Base-by-base conservation (phyloP, 2,329 filamentous ascomycete genomes). In the Trichoderma pleuroti region DNA sequence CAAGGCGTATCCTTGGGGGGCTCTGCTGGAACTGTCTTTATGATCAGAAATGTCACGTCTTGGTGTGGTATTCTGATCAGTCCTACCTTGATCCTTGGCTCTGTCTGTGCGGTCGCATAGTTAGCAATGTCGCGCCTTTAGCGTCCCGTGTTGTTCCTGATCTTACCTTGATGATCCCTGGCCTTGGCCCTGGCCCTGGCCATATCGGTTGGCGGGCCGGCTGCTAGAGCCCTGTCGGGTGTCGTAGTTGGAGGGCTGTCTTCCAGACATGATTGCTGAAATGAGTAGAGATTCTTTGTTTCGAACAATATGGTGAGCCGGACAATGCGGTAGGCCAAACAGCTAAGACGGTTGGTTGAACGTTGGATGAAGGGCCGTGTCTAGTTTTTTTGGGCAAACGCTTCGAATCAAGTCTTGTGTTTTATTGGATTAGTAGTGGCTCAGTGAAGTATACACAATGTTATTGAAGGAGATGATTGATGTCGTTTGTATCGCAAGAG, bases 351-450 rank as follows among this genome's bases (percentile, higher is more conserved):
- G n/a, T 21, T 21, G 42, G 42, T 49, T 49, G 5, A 21, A 49
- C 10, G 42, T 49, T 49, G 5, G 12, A 49, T 12, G 1, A 7
- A 11, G 12, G n/a, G 0, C 42, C 10, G 42, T 46, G 21, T 12
- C 4, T 2, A 21, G 42, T 0, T n/a, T n/a, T n/a, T n/a, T n/a
- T n/a, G n/a, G n/a, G n/a, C n/a, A n/a, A n/a, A n/a, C n/a, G n/a
- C n/a, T n/a, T 21, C 10, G n/a, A 12, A 49, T 49, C 11, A 3
- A 0, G 18, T 49, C n/a, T 1, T 49, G 1, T n/a, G 1, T 2
- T 12, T 21, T n/a, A 49, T 49, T 21, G 4, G 39, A 11, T 3
- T 10, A 18, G n/a, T 12, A 5, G 11, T 21, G 7, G 42, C n/a
- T 49, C 42, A 49, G 42, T 11, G 3, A 5, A 49, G 0, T 49